A percentile compares a stretch with the other conserved stretches of the same genome.
phyloP scores from a whole-genome alignment of 257 asterid species.

The Gardenia jasminoides region DNA sequence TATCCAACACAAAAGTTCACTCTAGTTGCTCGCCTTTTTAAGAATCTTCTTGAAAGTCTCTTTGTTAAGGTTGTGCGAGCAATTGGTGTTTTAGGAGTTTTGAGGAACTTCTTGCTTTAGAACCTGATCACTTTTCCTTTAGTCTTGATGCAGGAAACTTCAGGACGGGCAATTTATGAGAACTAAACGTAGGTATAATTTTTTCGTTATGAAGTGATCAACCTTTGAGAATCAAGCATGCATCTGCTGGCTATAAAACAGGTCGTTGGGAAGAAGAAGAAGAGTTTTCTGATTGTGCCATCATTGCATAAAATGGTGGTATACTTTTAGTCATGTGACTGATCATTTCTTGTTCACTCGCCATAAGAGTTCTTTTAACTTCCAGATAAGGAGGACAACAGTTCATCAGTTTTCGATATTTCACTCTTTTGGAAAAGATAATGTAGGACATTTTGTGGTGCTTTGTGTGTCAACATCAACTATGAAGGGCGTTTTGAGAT shows the following conservation, averaged over 20 bases:
- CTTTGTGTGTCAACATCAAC: too few relatives aligned
- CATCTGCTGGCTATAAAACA: background rate
- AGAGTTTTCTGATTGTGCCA: background rate
- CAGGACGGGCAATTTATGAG: background rate
- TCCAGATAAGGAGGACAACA: background rate
- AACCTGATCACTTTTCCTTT: slow-evolving; percentile 1
- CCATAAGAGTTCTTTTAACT: background rate
- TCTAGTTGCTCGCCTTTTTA: background rate
- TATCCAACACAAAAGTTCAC: background rate
- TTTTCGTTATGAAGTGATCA: background rate
- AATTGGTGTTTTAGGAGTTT: background rate
- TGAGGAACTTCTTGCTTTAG: background rate
- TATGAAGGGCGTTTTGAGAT: too few relatives aligned
- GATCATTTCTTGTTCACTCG: background rate
- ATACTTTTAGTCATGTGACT: background rate
- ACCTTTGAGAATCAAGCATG: background rate
- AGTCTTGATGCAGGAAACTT: slow-evolving; percentile 17
- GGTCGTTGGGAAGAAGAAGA: background rate
- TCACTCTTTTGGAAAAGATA: too few relatives aligned
- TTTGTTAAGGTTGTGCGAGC: background rate
- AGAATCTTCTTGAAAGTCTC: background rate
- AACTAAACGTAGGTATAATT: background rate
- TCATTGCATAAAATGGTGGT: background rate
- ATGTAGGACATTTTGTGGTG: too few relatives aligned
- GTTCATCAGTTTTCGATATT: too few relatives aligned